Evolutionary conservation across 2,329 filamentous ascomycete genomes (phyloP).

Genomic region (Gnomoniopsis sp.): DNA sequence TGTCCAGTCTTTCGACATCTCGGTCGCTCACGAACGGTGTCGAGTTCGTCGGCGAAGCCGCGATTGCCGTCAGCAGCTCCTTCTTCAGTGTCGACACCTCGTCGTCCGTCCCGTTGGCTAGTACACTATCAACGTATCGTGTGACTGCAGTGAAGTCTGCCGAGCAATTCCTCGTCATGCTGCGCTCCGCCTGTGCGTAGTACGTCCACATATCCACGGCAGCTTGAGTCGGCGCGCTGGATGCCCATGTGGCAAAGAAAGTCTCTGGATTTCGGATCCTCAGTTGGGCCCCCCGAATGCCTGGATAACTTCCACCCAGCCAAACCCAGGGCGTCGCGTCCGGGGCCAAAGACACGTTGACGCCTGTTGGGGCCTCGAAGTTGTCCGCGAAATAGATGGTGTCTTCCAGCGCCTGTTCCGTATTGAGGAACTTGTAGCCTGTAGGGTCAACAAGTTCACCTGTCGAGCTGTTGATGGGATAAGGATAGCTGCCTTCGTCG

Average conservation of each 20-base stretch:
- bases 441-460: slow-evolving; percentile 12
- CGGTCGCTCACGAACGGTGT: neutral
- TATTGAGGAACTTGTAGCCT: slow-evolving; percentile 23
- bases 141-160: slow-evolving; percentile 15
- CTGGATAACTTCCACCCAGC: slow-evolving; percentile 48
- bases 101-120: neutral
- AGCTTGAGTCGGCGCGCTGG: slow-evolving; percentile 45
- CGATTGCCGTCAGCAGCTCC: neutral
- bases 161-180: slow-evolving; percentile 31
- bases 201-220: slow-evolving; percentile 47
- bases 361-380: slow-evolving; percentile 24
- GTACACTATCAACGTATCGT: slow-evolving; percentile 8
- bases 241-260: slow-evolving; percentile 48
- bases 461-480: slow-evolving; percentile 18
- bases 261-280: slow-evolving; percentile 43
- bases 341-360: slow-evolving; percentile 27
- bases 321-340: slow-evolving; percentile 49
- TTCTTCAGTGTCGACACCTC: slow-evolving; percentile 5
- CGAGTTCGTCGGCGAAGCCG: neutral
- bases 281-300: slow-evolving; percentile 46
- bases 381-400: slow-evolving; percentile 26
- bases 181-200: slow-evolving; percentile 43
- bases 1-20: slow-evolving; percentile 2
- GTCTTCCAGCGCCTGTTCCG: slow-evolving; percentile 27
- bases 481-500: slow-evolving; percentile 19